Percentiles rank a stretch among this genome's conserved stretches.
Evolutionary conservation across 140 eudicot species (phyloP).

Genomic region (Senecio squalidus): DNA sequence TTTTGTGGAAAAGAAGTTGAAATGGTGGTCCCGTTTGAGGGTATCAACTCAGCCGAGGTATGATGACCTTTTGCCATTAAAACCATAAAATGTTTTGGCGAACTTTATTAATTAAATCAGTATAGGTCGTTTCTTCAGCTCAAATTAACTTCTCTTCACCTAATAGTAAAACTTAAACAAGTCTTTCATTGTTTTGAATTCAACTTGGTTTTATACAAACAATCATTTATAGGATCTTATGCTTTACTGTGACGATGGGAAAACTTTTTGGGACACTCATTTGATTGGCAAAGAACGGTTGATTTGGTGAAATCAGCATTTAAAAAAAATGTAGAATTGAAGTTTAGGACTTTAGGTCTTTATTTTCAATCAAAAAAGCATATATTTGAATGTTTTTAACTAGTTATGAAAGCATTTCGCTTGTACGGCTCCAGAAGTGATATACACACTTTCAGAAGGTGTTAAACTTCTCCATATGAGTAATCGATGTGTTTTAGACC

Average conservation of each 20-base stretch:
- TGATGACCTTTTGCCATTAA: slow-evolving; percentile 1
- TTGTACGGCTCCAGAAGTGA: too few species aligned
- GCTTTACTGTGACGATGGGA: too few species aligned
- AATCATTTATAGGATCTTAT: too few species aligned
- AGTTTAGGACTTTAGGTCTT: not conserved
- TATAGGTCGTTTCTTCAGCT: not conserved
- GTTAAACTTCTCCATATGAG: too few species aligned
- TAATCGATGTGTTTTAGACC: too few species aligned
- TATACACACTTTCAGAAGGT: too few species aligned
- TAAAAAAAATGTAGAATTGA: not conserved
- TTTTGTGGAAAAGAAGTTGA: slow-evolving; percentile 80
- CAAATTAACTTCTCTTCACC: not conserved
- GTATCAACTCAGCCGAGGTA: slow-evolving; percentile 73
- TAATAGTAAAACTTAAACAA: not conserved
- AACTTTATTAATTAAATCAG: not conserved
- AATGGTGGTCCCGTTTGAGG: slow-evolving; percentile 91
- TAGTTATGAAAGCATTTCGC: too few species aligned
- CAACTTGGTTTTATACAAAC: too few species aligned
- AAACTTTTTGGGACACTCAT: too few species aligned
- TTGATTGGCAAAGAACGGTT: not conserved
- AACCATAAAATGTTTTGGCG: not conserved
- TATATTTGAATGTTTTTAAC: too few species aligned
- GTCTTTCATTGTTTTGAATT: not conserved
- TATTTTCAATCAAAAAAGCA: too few species aligned
- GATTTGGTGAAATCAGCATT: not conserved